Base-by-base conservation (phyloP, 257 asterid genomes). In the Primulina eburnea region DNA sequence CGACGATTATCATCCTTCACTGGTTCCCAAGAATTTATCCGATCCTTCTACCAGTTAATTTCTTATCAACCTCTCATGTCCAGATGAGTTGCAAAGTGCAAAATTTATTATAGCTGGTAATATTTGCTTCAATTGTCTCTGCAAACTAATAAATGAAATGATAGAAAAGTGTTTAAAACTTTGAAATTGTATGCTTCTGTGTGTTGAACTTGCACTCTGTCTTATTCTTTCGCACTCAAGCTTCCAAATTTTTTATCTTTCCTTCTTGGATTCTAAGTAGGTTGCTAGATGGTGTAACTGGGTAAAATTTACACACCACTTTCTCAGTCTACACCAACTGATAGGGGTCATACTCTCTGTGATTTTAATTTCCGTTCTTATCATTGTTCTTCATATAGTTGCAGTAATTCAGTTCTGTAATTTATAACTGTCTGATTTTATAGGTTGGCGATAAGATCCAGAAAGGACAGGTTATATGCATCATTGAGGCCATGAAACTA, bases 401-500 rank as follows among this genome's bases (percentile, higher is more conserved):
- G 5, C 34, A 32, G 34, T 32, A 32, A 43, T 12, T 6, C 6
- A 6, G n/a, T 43, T 43, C 53, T 43, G 53, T 14, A 43, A 43
- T 43, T 40, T 43, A n/a, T 43, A 29, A 34, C 55, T n/a, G 12
- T 38, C 11, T 32, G 58, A 50, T 60, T 68, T 77, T 67, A 55
- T 61, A 77, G 90, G 90, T 87, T 14, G 94, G 94, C 32, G 90
- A 87, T 78, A 85, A 85, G 84, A 87, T 87, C 74, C 86, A 83
- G 67, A 85, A 85, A 72, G 90, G 94, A 67, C 94, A 85, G 67
- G 81, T 85, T 20, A 16, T 87, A 60, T 87, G 94, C 82, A 87
- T 87, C 71, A 77, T 87, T 69, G 94, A 87, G 72, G 94, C 94
- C 64, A 87, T 87, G 94, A 87, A 87, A 77, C 80, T 87, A 86